Evolutionary conservation across 2,329 filamentous ascomycete genomes (phyloP).

Genomic region (Hypoxylon sp.): DNA sequence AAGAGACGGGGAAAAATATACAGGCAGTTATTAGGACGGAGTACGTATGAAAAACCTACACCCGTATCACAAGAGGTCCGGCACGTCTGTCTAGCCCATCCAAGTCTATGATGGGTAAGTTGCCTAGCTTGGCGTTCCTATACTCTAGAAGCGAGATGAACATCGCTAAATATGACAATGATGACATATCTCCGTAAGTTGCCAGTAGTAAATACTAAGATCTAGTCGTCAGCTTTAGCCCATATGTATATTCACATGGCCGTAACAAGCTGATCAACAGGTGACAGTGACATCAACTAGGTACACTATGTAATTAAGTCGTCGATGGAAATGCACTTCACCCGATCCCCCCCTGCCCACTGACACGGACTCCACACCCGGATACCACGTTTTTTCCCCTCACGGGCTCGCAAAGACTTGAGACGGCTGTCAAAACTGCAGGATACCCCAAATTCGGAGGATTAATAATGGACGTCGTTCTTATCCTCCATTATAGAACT

Average conservation of each 20-base stretch:
- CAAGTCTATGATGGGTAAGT: conserved; percentile 10
- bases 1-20: background rate
- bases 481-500: conserved; percentile 23
- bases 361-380: conserved; percentile 37
- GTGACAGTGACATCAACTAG: conserved; percentile 42
- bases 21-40: background rate
- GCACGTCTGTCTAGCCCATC: conserved; percentile 8
- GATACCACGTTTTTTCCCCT: conserved; percentile 45
- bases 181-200: conserved; percentile 11
- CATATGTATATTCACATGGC: conserved; percentile 22
- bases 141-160: conserved; percentile 28
- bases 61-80: conserved; percentile 10
- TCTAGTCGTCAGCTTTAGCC: conserved; percentile 25
- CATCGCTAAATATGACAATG: background rate
- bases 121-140: conserved; percentile 15
- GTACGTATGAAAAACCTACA: conserved; percentile 7
- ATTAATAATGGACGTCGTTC: conserved; percentile 39
- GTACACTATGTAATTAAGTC: conserved; percentile 16
- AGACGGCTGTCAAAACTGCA: conserved; percentile 43
- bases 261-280: conserved; percentile 31
- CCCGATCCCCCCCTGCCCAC: conserved; percentile 23
- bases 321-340: conserved; percentile 28
- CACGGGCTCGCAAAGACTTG: conserved; percentile 31
- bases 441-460: conserved; percentile 44
- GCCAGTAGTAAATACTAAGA: conserved; percentile 15